Evolutionary conservation across 1,284 basidiomycete genomes (phyloP).

Genomic region (Boletus semigastroideus): DNA sequence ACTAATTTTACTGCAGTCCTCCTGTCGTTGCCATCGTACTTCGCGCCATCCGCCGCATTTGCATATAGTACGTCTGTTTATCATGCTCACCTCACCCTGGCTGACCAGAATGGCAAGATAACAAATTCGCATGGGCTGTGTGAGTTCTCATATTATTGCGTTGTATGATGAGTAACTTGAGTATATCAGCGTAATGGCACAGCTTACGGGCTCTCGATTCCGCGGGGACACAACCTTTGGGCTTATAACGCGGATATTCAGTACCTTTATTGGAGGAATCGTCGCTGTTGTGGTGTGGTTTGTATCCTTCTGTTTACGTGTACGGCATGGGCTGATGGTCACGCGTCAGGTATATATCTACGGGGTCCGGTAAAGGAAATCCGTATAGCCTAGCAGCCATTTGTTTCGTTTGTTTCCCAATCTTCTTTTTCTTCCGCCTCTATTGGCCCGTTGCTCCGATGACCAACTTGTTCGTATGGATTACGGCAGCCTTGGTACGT

Average conservation of each 20-base stretch:
- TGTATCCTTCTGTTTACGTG: conserved; percentile 15
- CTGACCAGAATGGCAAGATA: conserved; percentile 35
- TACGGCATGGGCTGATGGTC: not conserved
- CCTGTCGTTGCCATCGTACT: conserved; percentile 56
- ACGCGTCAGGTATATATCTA: conserved; percentile 65
- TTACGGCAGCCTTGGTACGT: conserved; percentile 65
- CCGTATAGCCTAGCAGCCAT: conserved; percentile 74
- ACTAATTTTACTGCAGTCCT: conserved; percentile 40
- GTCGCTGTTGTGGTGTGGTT: conserved; percentile 73
- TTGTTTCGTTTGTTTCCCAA: conserved; percentile 68
- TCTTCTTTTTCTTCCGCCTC: conserved; percentile 65
- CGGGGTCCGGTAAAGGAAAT: conserved; percentile 64
- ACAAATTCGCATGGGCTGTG: conserved; percentile 59
- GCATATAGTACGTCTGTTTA: conserved; percentile 53
- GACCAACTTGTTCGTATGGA: conserved; percentile 71
- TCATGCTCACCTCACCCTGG: not conserved
- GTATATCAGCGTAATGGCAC: conserved; percentile 63
- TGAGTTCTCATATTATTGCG: conserved; percentile 29
- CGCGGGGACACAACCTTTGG: conserved; percentile 78
- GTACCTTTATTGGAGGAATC: conserved; percentile 70
- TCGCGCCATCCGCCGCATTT: conserved; percentile 53
- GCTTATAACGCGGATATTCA: conserved; percentile 59
- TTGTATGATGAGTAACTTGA: not conserved
- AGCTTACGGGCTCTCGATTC: conserved; percentile 68
- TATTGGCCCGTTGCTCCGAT: conserved; percentile 77